Percentiles rank a stretch among this genome's conserved stretches.
phyloP scores from a whole-genome alignment of 1,284 basidiomycete species.

The Ganoderma lucidum region DNA sequence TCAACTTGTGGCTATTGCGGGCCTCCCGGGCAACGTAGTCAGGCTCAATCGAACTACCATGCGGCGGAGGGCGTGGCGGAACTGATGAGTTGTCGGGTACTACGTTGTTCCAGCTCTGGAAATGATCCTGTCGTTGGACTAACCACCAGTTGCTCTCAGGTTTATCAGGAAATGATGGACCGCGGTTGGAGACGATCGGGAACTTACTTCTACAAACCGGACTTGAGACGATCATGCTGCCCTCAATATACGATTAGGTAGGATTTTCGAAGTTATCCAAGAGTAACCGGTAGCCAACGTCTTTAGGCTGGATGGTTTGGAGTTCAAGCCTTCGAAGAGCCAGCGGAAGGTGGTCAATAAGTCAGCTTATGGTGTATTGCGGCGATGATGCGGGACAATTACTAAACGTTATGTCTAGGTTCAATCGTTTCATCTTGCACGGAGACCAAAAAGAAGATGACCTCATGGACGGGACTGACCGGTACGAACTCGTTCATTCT shows the following conservation, averaged over 20 bases:
- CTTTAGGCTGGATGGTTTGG: constrained; percentile 71
- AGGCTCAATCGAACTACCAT: constrained; percentile 43
- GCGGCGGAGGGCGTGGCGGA: constrained; percentile 46
- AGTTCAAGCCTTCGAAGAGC: constrained; percentile 81
- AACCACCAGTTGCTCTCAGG: constrained; percentile 45
- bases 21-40: constrained; percentile 46
- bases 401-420: constrained; percentile 51
- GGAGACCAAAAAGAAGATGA: constrained; percentile 48
- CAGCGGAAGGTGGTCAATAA: constrained; percentile 81
- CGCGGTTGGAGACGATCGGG: constrained; percentile 92
- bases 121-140: not conserved
- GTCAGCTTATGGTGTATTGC: constrained; percentile 44
- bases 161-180: constrained; percentile 85
- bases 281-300: not conserved
- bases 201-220: constrained; percentile 84
- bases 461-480: constrained; percentile 34
- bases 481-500: not conserved
- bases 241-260: constrained; percentile 93
- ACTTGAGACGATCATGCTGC: constrained; percentile 86
- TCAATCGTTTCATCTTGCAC: constrained; percentile 76
- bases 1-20: constrained; percentile 54
- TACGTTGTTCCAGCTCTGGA: not conserved
- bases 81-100: constrained; percentile 60
- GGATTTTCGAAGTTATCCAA: not conserved
- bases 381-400: constrained; percentile 43